phyloP scores from a whole-genome alignment of 108 stramenopile genomes.

The Cylindrotheca closterium region DNA sequence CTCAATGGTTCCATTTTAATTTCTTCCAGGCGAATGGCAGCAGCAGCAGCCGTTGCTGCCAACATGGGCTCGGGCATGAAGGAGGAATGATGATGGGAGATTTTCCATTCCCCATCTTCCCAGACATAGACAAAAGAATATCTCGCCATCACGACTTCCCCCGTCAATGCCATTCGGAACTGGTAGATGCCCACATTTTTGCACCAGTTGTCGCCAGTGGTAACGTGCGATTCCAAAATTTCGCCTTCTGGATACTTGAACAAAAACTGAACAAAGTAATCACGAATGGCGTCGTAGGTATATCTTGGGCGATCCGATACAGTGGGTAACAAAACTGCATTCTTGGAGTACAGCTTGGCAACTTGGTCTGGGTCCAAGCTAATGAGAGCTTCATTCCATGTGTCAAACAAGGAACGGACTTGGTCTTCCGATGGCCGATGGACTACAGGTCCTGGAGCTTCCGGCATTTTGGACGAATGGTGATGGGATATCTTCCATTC shows the following conservation, averaged over 20 bases:
- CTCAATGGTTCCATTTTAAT: no score
- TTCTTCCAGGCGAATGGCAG: no score
- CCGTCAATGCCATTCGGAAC: conserved; percentile 24
- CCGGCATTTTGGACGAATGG: conserved; percentile 56
- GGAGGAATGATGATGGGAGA: no score
- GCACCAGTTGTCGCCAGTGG: conserved; percentile 15
- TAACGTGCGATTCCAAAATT: conserved; percentile 23
- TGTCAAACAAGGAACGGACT: conserved; percentile 40
- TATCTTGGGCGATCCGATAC: conserved; percentile 42
- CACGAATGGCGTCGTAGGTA: conserved; percentile 38
- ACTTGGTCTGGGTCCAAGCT: conserved; percentile 48
- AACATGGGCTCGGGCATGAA: no score
- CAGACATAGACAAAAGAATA: conserved; percentile 25
- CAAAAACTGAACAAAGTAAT: conserved; percentile 54
- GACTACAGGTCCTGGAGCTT: conserved; percentile 20
- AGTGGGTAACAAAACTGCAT: conserved; percentile 48
- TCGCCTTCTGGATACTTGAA: conserved; percentile 42
- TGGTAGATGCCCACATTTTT: conserved; percentile 35
- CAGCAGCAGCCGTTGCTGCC: no score
- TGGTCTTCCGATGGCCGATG: conserved; percentile 31
- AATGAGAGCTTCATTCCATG: conserved; percentile 56
- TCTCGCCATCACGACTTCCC: conserved; percentile 12
- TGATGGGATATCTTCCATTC: no score
- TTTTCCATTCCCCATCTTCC: no score
- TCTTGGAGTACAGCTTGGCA: conserved; percentile 49